Evolutionary conservation across 345 rosid species (phyloP).

Genomic region (Raphanus sativus): DNA sequence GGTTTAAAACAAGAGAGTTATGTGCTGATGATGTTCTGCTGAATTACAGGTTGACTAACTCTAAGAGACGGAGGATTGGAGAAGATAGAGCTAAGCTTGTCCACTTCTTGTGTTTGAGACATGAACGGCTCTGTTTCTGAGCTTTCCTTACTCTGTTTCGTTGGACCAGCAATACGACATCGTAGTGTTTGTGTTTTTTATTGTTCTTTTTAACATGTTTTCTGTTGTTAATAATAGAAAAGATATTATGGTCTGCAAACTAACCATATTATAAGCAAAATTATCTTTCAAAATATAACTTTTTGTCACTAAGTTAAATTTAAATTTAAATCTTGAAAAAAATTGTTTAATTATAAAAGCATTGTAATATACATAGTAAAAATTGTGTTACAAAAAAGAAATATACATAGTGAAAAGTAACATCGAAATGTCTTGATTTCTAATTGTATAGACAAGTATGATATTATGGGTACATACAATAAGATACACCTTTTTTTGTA

Average conservation of each 20-base stretch:
- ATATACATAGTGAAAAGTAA: too few relatives aligned
- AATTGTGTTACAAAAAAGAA: too few relatives aligned
- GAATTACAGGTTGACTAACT: conserved; percentile 45
- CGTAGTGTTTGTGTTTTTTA: conserved; percentile 1
- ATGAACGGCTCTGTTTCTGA: background rate
- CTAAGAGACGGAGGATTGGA: conserved; percentile 77
- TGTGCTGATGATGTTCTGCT: background rate
- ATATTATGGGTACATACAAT: background rate
- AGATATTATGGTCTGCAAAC: background rate
- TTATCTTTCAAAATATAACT: background rate
- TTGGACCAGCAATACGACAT: background rate
- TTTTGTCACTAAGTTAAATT: background rate
- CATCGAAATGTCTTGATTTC: too few relatives aligned
- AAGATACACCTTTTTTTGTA: background rate
- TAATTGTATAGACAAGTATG: background rate
- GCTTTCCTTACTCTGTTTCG: background rate
- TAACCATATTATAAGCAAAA: background rate
- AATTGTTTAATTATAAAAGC: too few relatives aligned
- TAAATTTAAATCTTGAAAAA: background rate
- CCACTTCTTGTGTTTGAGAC: background rate
- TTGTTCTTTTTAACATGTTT: background rate
- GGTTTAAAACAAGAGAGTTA: conserved; percentile 70
- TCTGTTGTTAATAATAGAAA: background rate
- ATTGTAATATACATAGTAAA: too few relatives aligned
- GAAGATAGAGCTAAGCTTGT: conserved; percentile 78